Evolutionary conservation across 2,329 filamentous ascomycete genomes (phyloP).

Genomic region (Dactylellina sp.): DNA sequence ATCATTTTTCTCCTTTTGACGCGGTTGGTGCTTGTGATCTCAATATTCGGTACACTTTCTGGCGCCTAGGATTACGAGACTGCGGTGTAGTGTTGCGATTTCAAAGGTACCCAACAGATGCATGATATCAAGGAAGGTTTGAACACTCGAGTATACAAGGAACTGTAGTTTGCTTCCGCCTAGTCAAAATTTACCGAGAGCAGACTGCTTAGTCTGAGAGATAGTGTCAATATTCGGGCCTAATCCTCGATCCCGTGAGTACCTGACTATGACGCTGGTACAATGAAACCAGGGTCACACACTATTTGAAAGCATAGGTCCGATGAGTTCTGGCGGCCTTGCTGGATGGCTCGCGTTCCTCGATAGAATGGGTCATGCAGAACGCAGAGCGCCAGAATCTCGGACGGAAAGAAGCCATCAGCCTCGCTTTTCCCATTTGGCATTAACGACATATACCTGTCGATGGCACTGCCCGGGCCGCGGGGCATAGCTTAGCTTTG

Average conservation of each 20-base stretch:
- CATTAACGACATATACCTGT: constrained; percentile 18
- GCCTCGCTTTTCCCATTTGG: constrained; percentile 49
- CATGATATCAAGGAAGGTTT: not conserved
- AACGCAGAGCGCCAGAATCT: constrained; percentile 37
- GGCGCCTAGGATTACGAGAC: constrained; percentile 7
- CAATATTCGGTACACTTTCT: constrained; percentile 17
- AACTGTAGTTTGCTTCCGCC: constrained; percentile 38
- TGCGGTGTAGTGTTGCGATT: constrained; percentile 33
- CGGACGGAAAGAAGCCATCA: constrained; percentile 38
- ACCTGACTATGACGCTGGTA: too few relatives aligned
- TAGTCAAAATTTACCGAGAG: constrained; percentile 1
- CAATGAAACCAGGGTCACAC: too few relatives aligned
- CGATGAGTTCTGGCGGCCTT: constrained; percentile 13
- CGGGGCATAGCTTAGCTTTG: not conserved
- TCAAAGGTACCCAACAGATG: constrained; percentile 37
- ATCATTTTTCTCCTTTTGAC: not conserved
- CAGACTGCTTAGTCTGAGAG: too few relatives aligned
- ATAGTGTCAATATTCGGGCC: too few relatives aligned
- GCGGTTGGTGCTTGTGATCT: constrained; percentile 23
- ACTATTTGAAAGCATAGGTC: too few relatives aligned
- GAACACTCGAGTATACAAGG: constrained; percentile 3
- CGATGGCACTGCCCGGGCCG: constrained; percentile 45
- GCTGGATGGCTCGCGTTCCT: constrained; percentile 12
- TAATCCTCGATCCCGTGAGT: too few relatives aligned
- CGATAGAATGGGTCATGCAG: constrained; percentile 27